A percentile compares a stretch with the other conserved stretches of the same genome.
phyloP scores from a whole-genome alignment of 208 protist species.

The Leishmania guyanensis region DNA sequence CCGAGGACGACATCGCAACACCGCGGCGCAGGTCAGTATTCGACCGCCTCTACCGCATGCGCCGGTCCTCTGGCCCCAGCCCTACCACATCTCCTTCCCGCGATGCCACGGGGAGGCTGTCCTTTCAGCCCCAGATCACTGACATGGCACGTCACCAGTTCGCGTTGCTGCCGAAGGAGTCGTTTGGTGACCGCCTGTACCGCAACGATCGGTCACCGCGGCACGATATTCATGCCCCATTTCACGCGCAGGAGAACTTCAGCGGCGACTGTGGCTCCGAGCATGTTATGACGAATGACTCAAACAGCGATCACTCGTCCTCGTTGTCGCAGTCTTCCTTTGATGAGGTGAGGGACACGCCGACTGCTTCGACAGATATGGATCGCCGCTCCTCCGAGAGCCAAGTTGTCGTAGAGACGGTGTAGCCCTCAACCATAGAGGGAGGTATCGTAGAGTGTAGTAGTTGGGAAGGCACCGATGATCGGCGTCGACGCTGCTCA shows the following conservation, averaged over 20 bases:
- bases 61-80: conserved; percentile 15
- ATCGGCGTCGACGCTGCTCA: neutral
- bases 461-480: neutral
- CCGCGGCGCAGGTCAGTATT: conserved; percentile 31
- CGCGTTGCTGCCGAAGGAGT: conserved; percentile 23
- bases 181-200: conserved; percentile 49
- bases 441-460: neutral
- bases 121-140: conserved; percentile 58
- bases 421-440: neutral
- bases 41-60: conserved; percentile 38
- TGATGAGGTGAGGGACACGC: neutral
- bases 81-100: conserved; percentile 29
- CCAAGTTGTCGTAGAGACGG: conserved; percentile 13
- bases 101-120: conserved; percentile 2
- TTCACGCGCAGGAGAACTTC: conserved; percentile 13
- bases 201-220: conserved; percentile 23
- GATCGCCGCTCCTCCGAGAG: neutral
- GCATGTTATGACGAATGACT: conserved; percentile 3
- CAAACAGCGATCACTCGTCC: conserved; percentile 5
- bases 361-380: neutral
- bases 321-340: conserved; percentile 27
- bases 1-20: neutral
- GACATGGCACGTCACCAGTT: conserved; percentile 37
- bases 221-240: conserved; percentile 14
- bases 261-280: conserved; percentile 29